These are phyloP conservation scores for Aquilaria yunnanensis DNA, from an alignment of 345 rosid genomes.

Conservation along the genomic window DNA sequence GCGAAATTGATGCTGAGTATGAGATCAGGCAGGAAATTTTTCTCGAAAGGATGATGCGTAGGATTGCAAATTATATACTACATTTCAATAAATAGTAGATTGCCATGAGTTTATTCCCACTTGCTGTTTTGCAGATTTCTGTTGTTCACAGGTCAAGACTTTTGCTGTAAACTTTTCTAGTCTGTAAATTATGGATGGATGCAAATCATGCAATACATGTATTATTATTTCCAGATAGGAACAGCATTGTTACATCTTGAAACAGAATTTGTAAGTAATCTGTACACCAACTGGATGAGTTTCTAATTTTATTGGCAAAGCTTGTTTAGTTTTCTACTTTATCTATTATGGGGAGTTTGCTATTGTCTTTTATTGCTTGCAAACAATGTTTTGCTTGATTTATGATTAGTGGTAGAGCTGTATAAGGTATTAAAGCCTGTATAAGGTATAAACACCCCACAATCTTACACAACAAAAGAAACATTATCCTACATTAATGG, in stretches of 20 bases:
- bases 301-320: too few relatives aligned
- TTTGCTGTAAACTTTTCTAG: conserved; percentile 17
- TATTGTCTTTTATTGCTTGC: too few relatives aligned
- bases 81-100: conserved; percentile 9
- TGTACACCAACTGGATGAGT: not conserved
- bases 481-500: too few relatives aligned
- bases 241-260: conserved; percentile 26
- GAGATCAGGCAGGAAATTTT: conserved; percentile 14
- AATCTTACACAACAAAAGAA: too few relatives aligned
- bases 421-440: too few relatives aligned
- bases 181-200: conserved; percentile 30
- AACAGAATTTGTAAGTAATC: conserved; percentile 25
- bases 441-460: too few relatives aligned
- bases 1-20: conserved; percentile 8
- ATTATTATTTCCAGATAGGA: conserved; percentile 11
- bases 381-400: too few relatives aligned
- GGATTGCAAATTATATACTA: conserved; percentile 14
- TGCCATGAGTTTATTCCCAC: conserved; percentile 13
- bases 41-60: conserved; percentile 11
- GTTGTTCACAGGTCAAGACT: conserved; percentile 1
- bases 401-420: too few relatives aligned
- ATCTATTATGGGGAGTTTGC: too few relatives aligned
- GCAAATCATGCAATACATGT: conserved; percentile 17
- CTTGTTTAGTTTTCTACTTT: too few relatives aligned
- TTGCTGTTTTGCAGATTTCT: conserved; percentile 9